Percentiles rank a stretch among this genome's conserved stretches.
Evolutionary conservation across 2,329 filamentous ascomycete species (phyloP).

Genomic region (Sclerotinia spermophila): DNA sequence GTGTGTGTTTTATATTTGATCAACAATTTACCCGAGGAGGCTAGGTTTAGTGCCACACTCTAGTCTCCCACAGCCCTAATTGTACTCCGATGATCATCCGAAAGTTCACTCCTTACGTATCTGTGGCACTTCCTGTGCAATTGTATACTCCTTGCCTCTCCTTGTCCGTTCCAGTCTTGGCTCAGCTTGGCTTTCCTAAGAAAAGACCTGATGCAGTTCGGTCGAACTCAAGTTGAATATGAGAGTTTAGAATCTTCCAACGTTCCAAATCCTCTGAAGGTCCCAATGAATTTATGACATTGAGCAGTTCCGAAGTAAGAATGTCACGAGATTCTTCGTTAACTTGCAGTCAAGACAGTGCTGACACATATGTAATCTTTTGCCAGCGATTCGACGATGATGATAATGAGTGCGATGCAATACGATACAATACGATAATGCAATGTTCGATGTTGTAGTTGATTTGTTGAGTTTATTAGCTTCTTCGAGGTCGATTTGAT

Average conservation of each 20-base stretch:
- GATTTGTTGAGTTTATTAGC: not conserved
- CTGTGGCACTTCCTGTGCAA: not conserved
- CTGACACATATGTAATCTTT: not conserved
- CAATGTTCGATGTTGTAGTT: not conserved
- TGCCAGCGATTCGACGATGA: not conserved
- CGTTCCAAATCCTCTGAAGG: not conserved
- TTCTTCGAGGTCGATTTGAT: not conserved
- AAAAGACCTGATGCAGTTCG: not conserved
- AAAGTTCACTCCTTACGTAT: not conserved
- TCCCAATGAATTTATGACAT: not conserved
- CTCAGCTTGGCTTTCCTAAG: not conserved
- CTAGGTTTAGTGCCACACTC: not conserved
- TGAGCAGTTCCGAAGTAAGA: not conserved
- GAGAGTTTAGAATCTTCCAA: not conserved
- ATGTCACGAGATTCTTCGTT: not conserved
- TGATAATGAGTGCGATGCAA: not conserved
- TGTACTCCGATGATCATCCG: not conserved
- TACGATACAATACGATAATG: not conserved
- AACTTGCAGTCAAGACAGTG: not conserved
- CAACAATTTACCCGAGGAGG: not conserved
- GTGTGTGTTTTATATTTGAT: not conserved
- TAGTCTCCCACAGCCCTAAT: not conserved
- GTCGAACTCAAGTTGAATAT: not conserved
- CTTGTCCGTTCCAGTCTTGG: accelerated
- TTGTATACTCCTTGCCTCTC: too few relatives aligned